Conservation (phyloP, 1,139 yeast genomes). For the Hansenula anomala region DNA sequence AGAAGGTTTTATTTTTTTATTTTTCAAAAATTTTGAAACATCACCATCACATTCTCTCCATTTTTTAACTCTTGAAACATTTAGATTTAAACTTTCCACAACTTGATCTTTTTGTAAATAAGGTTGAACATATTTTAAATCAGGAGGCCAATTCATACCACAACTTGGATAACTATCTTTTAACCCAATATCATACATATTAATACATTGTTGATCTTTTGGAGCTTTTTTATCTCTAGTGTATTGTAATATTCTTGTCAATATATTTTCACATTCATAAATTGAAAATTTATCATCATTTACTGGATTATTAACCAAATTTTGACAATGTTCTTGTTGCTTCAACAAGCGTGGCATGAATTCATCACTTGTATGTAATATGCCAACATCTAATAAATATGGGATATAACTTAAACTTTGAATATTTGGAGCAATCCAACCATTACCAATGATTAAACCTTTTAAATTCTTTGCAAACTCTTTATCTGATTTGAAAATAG, state of each 20-base stretch:
- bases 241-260: slow-evolving; percentile 37
- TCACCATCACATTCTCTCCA: slow-evolving; percentile 78
- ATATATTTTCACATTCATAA: slow-evolving; percentile 43
- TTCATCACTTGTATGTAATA: slow-evolving; percentile 41
- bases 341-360: slow-evolving; percentile 36
- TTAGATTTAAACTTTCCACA: slow-evolving; percentile 52
- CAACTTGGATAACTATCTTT: slow-evolving; percentile 78
- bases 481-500: slow-evolving; percentile 47
- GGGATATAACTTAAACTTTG: slow-evolving; percentile 85
- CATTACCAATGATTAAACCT: slow-evolving; percentile 86
- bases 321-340: slow-evolving; percentile 62
- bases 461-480: slow-evolving; percentile 36
- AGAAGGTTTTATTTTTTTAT: slow-evolving; percentile 54
- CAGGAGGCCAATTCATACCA: slow-evolving; percentile 94
- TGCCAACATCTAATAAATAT: slow-evolving; percentile 54
- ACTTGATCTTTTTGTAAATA: slow-evolving; percentile 58
- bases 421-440: slow-evolving; percentile 89
- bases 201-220: slow-evolving; percentile 50
- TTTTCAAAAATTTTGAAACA: slow-evolving; percentile 51
- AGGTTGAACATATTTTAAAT: slow-evolving; percentile 49
- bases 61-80: slow-evolving; percentile 24
- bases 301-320: slow-evolving; percentile 33
- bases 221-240: slow-evolving; percentile 29
- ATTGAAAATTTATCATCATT: slow-evolving; percentile 30
- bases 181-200: slow-evolving; percentile 76